These are phyloP conservation scores for Hymenoscyphus linearis DNA, from an alignment of 2,329 filamentous ascomycete genomes.

Conservation along the genomic window DNA sequence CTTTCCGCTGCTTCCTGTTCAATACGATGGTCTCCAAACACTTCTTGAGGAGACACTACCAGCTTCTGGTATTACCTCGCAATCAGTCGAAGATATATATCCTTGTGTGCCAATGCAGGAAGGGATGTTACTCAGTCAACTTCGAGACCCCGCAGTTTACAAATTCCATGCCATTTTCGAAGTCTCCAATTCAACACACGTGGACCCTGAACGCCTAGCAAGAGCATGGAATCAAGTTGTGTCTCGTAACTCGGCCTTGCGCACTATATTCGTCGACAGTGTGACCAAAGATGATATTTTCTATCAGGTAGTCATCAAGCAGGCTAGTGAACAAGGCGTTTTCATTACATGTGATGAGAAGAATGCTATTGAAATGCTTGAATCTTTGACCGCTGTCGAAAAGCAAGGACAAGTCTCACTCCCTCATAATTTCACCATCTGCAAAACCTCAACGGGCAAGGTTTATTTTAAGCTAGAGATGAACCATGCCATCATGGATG, in stretches of 20 bases:
- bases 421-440: slow-evolving; percentile 42
- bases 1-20: slow-evolving; percentile 12
- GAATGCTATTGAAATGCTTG: neutral
- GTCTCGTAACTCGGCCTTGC: slow-evolving; percentile 6
- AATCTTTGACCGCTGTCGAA: neutral
- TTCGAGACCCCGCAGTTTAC: slow-evolving; percentile 10
- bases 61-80: neutral
- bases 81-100: slow-evolving; percentile 17
- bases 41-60: slow-evolving; percentile 26
- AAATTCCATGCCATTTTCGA: slow-evolving; percentile 11
- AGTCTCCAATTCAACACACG: neutral
- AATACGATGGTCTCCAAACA: slow-evolving; percentile 3
- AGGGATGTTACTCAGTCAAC: slow-evolving; percentile 14
- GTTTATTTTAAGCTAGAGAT: slow-evolving; percentile 43
- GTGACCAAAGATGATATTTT: slow-evolving; percentile 14
- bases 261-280: slow-evolving; percentile 20
- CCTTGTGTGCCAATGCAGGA: slow-evolving; percentile 17
- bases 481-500: slow-evolving; percentile 46
- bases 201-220: slow-evolving; percentile 19
- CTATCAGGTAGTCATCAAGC: slow-evolving; percentile 27
- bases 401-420: slow-evolving; percentile 21
- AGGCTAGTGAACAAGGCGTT: neutral
- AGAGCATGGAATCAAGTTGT: slow-evolving; percentile 13
- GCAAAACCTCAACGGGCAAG: slow-evolving; percentile 35
- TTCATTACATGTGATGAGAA: neutral